Percentiles rank a stretch among this genome's conserved stretches.
Evolutionary conservation across 768 basidiomycete genomes (phyloP).

Genomic region (Tubosaeta brunneosetosa): DNA sequence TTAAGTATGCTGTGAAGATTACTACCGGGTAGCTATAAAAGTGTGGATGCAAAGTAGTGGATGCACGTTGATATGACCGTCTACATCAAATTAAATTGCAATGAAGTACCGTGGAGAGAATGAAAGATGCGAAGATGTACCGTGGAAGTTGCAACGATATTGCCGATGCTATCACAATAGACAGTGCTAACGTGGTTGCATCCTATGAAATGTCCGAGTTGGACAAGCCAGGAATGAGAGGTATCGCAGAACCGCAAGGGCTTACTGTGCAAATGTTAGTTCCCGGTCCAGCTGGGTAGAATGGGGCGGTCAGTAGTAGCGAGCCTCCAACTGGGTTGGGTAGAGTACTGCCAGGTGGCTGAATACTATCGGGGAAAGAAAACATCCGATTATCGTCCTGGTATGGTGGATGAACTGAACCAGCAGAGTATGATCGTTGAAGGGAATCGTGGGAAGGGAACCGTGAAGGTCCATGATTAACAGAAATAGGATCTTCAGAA

Average conservation of each 20-base stretch:
- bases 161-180: constrained; percentile 2
- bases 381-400: constrained; percentile 5
- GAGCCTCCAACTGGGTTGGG: constrained; percentile 16
- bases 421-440: constrained; percentile 19
- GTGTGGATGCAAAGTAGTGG: constrained; percentile 12
- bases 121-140: constrained; percentile 17
- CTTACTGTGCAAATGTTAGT: constrained; percentile 4
- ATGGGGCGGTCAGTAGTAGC: constrained; percentile 27
- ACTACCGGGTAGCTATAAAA: constrained; percentile 15
- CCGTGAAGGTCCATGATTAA: constrained; percentile 4
- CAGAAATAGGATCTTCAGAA: constrained; percentile 8
- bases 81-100: constrained; percentile 13
- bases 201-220: constrained; percentile 10
- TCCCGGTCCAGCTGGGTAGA: constrained; percentile 23
- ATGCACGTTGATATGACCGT: constrained; percentile 3
- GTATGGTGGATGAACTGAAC: constrained; percentile 16
- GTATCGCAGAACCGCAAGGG: constrained; percentile 6
- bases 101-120: constrained; percentile 3
- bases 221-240: constrained; percentile 11
- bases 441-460: constrained; percentile 6
- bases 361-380: constrained; percentile 11
- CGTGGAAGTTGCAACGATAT: constrained; percentile 7
- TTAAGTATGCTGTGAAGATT: constrained; percentile 12
- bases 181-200: constrained; percentile 5
- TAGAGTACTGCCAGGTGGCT: constrained; percentile 3